Percentiles rank a stretch among this genome's conserved stretches.
Evolutionary conservation across 352 stramenopile genomes (phyloP).

Genomic region (Phytophthora hibernalis): DNA sequence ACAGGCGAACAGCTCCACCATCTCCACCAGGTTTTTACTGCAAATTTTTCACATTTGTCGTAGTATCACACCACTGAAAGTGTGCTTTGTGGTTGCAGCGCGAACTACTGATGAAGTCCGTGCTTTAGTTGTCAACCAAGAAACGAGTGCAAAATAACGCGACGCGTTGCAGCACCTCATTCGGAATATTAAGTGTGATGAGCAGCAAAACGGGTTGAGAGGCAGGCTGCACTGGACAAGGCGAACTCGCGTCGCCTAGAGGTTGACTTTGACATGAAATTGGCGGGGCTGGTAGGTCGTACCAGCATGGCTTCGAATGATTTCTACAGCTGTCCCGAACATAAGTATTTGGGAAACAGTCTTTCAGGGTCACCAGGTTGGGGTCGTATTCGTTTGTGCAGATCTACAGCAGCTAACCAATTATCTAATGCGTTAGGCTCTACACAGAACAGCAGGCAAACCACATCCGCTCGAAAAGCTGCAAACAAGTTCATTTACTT

Average conservation of each 20-base stretch:
- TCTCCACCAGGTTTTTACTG: too few relatives aligned
- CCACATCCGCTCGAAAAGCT: constrained; percentile 2
- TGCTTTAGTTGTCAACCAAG: constrained; percentile 10
- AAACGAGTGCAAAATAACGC: background rate
- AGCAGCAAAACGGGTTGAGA: constrained; percentile 47
- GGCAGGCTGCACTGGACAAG: constrained; percentile 43
- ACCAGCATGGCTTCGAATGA: too few relatives aligned
- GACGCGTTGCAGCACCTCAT: too few relatives aligned
- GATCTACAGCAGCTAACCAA: too few relatives aligned
- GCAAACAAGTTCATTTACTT: constrained; percentile 18
- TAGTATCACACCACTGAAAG: background rate
- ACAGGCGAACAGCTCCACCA: too few relatives aligned
- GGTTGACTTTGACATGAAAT: constrained; percentile 1
- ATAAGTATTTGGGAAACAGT: too few relatives aligned
- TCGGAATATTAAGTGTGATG: constrained; percentile 36
- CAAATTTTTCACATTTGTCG: too few relatives aligned
- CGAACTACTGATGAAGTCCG: background rate
- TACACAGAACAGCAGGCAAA: constrained; percentile 1
- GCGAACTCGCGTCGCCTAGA: constrained; percentile 31
- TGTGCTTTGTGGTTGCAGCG: background rate
- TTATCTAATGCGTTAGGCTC: too few relatives aligned
- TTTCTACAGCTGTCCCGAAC: too few relatives aligned
- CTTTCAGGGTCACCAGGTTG: too few relatives aligned
- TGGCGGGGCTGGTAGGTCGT: background rate
- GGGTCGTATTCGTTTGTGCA: too few relatives aligned